Evolutionary conservation across 2,329 filamentous ascomycete genomes (phyloP), one percentile per base, ranked within the genome.

Genomic region (Parafenestella ontariensis): DNA sequence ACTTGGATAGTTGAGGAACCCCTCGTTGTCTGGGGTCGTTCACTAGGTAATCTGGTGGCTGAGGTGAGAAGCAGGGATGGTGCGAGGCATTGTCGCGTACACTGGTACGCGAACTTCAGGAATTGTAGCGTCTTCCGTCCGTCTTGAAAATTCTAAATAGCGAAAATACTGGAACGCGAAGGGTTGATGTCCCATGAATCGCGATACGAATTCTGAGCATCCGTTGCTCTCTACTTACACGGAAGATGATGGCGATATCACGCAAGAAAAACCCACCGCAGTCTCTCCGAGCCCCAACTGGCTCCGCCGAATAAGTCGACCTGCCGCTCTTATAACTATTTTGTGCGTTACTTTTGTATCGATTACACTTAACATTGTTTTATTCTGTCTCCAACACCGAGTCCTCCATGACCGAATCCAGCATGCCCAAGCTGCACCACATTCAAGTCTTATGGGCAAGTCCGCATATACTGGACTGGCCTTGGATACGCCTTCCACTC

Each of bases 401-500:
- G 26, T 5, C 5, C 10, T 10, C 10, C 26, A 5, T 6, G 26
- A 28, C 5, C 5, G 13, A 5, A 37, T 37, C 34, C 17, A 37
- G 3, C 8, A 4, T 17, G 34, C 18, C 34, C 9, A 37, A 31
- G 15, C 18, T 8, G n/a, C 15, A 17, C 34, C 34, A 37, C 8
- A 13, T 11, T 37, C 34, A 37, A 37, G n/a, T 18, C 4, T 37
- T 37, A 18, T 37, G 15, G 34, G 34, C 3, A 37, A 18, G n/a
- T 37, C 34, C 6, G 34, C 34, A 20, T 37, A 37, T 20, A 37
- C 43, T 36, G 34, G 54, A 15, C 29, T 54, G 15, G 24, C 23
- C 10, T 46, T 42, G 33, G 49, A 58, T 29, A 54, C 37, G 2
- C 39, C 46, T 28, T n/a, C 26, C 15, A 37, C 36, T 15, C 44